These are phyloP conservation scores for Agroathelia rolfsii DNA, from an alignment of 1,284 basidiomycete species.

Conservation along the genomic window DNA sequence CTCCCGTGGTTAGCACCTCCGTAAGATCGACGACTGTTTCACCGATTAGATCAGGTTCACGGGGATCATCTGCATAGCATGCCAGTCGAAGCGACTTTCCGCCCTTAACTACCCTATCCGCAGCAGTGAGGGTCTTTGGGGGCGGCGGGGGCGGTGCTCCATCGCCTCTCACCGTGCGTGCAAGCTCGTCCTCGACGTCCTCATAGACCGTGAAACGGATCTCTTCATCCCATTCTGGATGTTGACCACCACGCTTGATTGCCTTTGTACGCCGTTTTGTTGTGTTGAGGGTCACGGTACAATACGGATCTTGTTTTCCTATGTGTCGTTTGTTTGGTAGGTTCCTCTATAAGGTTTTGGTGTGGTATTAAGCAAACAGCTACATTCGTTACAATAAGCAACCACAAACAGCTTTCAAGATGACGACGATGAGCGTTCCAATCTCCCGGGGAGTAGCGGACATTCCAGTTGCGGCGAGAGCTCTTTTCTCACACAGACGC, in stretches of 20 bases:
- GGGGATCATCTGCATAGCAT: constrained; percentile 91
- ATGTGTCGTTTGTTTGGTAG: constrained; percentile 90
- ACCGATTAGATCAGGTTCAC: constrained; percentile 94
- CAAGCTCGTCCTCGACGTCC: constrained; percentile 60
- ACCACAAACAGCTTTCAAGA: constrained; percentile 84
- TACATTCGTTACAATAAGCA: constrained; percentile 10
- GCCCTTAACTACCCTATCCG: constrained; percentile 53
- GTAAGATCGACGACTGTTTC: constrained; percentile 83
- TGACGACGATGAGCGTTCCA: constrained; percentile 91
- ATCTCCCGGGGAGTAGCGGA: constrained; percentile 59
- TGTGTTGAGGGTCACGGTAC: constrained; percentile 67
- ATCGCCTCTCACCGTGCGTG: constrained; percentile 35
- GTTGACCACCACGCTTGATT: constrained; percentile 93
- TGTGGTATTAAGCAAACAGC: constrained; percentile 11
- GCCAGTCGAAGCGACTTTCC: constrained; percentile 73
- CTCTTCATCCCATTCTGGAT: constrained; percentile 99
- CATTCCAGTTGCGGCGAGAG: too few species aligned
- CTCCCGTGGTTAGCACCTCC: constrained; percentile 87
- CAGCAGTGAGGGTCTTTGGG: constrained; percentile 30
- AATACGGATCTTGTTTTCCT: constrained; percentile 97
- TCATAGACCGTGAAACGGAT: constrained; percentile 88
- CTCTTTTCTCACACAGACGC: too few species aligned
- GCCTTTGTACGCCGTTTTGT: constrained; percentile 82
- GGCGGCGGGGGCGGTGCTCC: constrained; percentile 54
- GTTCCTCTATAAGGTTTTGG: constrained; percentile 56